These are phyloP conservation scores for Verticillium longisporum DNA, from an alignment of 2,329 filamentous ascomycete species.

Conservation along the genomic window DNA sequence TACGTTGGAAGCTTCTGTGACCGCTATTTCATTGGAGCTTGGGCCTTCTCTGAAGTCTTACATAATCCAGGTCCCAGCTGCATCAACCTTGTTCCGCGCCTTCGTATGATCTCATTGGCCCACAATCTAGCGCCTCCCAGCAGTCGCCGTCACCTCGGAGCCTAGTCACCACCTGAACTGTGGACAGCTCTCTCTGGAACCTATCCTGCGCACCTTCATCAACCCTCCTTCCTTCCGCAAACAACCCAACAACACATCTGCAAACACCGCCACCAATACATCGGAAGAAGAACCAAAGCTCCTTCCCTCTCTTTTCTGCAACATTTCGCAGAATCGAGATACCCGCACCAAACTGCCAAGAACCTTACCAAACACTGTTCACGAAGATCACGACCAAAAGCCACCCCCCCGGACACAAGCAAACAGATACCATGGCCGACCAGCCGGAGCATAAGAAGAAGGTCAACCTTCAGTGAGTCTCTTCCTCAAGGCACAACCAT, in stretches of 20 bases:
- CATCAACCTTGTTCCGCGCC: conserved; percentile 13
- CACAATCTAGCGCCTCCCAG: conserved; percentile 4
- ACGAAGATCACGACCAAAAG: neutral
- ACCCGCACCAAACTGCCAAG: neutral
- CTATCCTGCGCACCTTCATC: conserved; percentile 5
- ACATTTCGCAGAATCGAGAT: neutral
- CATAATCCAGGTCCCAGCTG: conserved; percentile 8
- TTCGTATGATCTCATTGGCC: conserved; percentile 14
- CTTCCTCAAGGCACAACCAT: neutral
- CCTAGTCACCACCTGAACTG: conserved; percentile 3
- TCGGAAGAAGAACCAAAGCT: conserved; percentile 3
- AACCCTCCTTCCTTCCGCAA: conserved; percentile 4
- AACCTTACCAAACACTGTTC: neutral
- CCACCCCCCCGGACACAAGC: conserved; percentile 2
- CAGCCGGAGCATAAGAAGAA: conserved; percentile 73
- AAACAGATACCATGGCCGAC: conserved; percentile 57
- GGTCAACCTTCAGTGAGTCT: conserved; percentile 70
- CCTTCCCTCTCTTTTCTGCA: neutral
- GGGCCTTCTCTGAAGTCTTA: conserved; percentile 8
- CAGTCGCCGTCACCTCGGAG: conserved; percentile 6
- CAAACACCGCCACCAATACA: neutral
- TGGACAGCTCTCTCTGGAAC: conserved; percentile 6
- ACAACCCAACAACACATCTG: neutral
- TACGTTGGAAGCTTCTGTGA: conserved; percentile 2
- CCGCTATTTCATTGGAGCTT: conserved; percentile 11